Conservation (phyloP, 257 asterid species). For the Prunella vulgaris region DNA sequence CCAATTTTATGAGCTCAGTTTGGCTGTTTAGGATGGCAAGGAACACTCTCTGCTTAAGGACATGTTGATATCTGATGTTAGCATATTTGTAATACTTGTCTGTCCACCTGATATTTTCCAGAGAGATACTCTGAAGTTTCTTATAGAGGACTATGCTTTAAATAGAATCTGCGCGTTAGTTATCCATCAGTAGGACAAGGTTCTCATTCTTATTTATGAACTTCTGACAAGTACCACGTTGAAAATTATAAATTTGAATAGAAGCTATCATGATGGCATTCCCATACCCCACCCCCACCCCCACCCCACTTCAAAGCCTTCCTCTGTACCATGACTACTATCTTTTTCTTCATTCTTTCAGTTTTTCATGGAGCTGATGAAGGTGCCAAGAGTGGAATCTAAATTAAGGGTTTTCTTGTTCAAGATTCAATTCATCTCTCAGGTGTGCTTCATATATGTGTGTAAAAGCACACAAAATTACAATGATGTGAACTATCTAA, state of each 20-base stretch:
- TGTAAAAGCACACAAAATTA: slow-evolving; percentile 11
- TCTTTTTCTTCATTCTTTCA: slow-evolving; percentile 38
- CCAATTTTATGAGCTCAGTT: too few relatives aligned
- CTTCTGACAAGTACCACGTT: neutral
- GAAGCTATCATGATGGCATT: slow-evolving; percentile 5
- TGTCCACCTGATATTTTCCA: slow-evolving; percentile 2
- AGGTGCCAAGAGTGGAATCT: slow-evolving; percentile 98
- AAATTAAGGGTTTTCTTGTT: slow-evolving; percentile 91
- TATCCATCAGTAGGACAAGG: neutral
- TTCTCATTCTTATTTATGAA: slow-evolving; percentile 1
- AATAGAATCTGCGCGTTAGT: neutral
- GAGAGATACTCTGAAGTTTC: neutral
- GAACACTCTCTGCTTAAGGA: neutral
- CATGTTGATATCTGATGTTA: neutral
- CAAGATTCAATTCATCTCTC: slow-evolving; percentile 92
- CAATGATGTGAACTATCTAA: slow-evolving; percentile 23
- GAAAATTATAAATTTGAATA: neutral
- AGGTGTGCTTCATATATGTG: slow-evolving; percentile 47
- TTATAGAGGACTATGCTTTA: neutral
- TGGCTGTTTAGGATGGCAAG: neutral
- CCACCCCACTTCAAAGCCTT: neutral
- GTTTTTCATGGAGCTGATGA: slow-evolving; percentile 99
- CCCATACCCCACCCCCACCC: neutral
- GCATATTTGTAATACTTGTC: neutral
- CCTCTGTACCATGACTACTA: neutral